phyloP scores from a whole-genome alignment of 129 eudicot genomes.

The Centella asiatica region DNA sequence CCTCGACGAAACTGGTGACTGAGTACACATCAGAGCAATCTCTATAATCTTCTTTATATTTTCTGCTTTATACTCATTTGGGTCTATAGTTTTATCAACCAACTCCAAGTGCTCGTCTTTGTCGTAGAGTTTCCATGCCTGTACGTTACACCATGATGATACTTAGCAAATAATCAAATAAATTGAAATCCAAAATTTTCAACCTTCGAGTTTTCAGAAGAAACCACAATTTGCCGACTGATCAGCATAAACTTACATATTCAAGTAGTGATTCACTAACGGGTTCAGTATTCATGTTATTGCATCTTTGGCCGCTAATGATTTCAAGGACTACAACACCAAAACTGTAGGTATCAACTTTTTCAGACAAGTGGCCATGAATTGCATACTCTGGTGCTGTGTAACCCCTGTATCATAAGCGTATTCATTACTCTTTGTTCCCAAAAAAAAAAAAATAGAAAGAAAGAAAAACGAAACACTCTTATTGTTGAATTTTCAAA shows the following conservation, averaged over 20 bases:
- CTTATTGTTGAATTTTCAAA: too few species aligned
- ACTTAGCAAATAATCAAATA: not conserved
- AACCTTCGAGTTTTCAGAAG: too few species aligned
- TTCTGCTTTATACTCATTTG: not conserved
- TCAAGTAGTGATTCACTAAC: not conserved
- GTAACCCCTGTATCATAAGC: not conserved
- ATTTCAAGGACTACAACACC: conserved; percentile 6
- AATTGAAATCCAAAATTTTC: too few species aligned
- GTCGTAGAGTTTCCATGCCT: not conserved
- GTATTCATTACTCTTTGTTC: too few species aligned
- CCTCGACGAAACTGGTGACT: conserved; percentile 5
- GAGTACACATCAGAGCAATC: not conserved
- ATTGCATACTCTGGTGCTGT: conserved; percentile 7
- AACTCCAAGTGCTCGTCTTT: not conserved
- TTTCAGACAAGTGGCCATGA: conserved; percentile 6
- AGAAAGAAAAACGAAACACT: too few species aligned
- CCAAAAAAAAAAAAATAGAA: too few species aligned
- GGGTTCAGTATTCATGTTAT: not conserved
- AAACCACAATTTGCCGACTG: too few species aligned
- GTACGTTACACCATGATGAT: not conserved
- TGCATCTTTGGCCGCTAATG: not conserved
- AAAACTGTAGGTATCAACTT: conserved; percentile 5
- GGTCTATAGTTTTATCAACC: not conserved
- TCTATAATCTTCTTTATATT: not conserved
- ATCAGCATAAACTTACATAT: not conserved